phyloP scores from a whole-genome alignment of 1,284 basidiomycete genomes.

The Pseudozyma pruni region DNA sequence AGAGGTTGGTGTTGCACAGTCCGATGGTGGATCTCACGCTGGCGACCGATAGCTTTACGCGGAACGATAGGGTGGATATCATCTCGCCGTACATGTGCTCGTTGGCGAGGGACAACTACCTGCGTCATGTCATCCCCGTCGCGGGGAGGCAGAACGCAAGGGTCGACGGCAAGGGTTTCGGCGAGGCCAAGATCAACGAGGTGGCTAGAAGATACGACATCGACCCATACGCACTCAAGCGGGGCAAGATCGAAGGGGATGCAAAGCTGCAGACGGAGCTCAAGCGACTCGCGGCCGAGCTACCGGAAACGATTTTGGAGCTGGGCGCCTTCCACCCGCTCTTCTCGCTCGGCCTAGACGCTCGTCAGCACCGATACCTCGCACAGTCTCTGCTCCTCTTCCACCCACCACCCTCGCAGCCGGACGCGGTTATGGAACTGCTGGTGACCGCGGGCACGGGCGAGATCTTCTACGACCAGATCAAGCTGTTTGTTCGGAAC shows the following conservation, averaged over 20 bases:
- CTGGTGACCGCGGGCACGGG: constrained; percentile 22
- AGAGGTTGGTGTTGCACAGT: constrained; percentile 27
- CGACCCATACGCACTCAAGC: constrained; percentile 2
- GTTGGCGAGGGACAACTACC: constrained; percentile 30
- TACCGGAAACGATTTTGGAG: constrained; percentile 14
- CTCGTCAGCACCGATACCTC: constrained; percentile 15
- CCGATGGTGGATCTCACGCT: constrained; percentile 32
- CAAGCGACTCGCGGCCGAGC: constrained; percentile 10
- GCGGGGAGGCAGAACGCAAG: background rate
- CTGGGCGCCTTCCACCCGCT: constrained; percentile 37
- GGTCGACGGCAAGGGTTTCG: background rate
- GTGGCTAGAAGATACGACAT: constrained; percentile 12
- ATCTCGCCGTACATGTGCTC: constrained; percentile 33
- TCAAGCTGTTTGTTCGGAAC: constrained; percentile 14
- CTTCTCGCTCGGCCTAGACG: constrained; percentile 19
- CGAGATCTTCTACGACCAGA: constrained; percentile 33
- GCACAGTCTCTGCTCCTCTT: constrained; percentile 22
- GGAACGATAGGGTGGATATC: constrained; percentile 19
- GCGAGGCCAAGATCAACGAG: background rate
- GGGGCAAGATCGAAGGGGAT: background rate
- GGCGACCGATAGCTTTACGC: constrained; percentile 3
- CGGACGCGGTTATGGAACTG: constrained; percentile 7
- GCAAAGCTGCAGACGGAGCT: background rate
- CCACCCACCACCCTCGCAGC: background rate
- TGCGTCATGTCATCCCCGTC: constrained; percentile 24